Evolutionary conservation across 75 land plant genomes (phyloP).

Genomic region (Picea glauca): DNA sequence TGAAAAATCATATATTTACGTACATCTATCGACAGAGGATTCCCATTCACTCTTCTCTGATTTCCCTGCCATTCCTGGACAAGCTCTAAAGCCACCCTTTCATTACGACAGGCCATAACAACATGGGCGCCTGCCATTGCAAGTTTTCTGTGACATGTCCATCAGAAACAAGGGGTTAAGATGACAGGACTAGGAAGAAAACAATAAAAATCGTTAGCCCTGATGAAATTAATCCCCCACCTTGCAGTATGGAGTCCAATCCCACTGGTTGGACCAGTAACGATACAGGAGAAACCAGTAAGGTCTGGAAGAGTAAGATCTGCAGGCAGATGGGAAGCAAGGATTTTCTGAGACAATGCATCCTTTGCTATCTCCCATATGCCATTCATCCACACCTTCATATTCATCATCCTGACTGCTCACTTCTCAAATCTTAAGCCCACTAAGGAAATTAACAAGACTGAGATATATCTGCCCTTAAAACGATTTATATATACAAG

Average conservation of each 20-base stretch:
- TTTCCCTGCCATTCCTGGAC: conserved; percentile 25
- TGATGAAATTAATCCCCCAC: conserved; percentile 7
- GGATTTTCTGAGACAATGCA: conserved; percentile 26
- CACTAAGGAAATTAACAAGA: background rate
- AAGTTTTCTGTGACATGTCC: conserved; percentile 26
- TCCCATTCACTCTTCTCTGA: background rate
- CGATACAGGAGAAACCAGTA: conserved; percentile 27
- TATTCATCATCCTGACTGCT: conserved; percentile 11
- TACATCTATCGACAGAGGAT: background rate
- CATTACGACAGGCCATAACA: conserved; percentile 42
- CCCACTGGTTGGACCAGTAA: conserved; percentile 58
- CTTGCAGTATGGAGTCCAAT: conserved; percentile 60
- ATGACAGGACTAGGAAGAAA: no score
- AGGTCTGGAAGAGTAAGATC: conserved; percentile 22
- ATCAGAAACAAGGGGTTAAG: background rate
- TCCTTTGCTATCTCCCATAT: conserved; percentile 26
- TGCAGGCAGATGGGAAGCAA: conserved; percentile 26
- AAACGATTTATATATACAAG: no score
- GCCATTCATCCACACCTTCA: conserved; percentile 32
- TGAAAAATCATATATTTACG: background rate
- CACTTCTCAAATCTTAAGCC: background rate
- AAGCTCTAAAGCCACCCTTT: conserved; percentile 28
- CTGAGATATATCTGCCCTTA: background rate
- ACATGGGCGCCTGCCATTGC: conserved; percentile 54
- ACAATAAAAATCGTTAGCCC: no score